Evolutionary conservation across 805 yeast species (phyloP).

Genomic region (Tanozyma kutaoensis): DNA sequence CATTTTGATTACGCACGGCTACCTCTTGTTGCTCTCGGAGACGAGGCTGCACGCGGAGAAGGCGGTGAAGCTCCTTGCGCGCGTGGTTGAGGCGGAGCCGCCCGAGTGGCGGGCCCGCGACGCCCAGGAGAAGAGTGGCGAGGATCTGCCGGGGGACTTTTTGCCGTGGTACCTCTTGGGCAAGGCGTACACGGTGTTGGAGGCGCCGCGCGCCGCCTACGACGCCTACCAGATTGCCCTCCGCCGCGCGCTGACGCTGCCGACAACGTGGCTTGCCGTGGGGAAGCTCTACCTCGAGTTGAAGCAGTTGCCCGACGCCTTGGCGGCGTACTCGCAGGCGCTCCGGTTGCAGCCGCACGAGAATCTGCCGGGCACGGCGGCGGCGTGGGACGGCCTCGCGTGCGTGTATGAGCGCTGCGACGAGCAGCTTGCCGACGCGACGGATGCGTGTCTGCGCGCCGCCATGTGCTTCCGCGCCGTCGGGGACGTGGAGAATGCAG

Average conservation of each 20-base stretch:
- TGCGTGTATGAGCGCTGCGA: slow-evolving; percentile 54
- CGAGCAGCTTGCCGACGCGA: slow-evolving; percentile 44
- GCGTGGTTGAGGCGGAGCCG: slow-evolving; percentile 9
- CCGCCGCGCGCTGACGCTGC: slow-evolving; percentile 35
- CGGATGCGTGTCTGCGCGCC: slow-evolving; percentile 44
- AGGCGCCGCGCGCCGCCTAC: slow-evolving; percentile 37
- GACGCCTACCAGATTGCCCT: slow-evolving; percentile 42
- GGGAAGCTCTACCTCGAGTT: slow-evolving; percentile 47
- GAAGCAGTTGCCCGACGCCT: slow-evolving; percentile 50
- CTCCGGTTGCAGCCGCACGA: slow-evolving; percentile 37
- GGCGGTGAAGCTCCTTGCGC: slow-evolving; percentile 8
- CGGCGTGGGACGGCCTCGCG: slow-evolving; percentile 54
- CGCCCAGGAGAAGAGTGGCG: no score
- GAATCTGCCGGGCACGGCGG: slow-evolving; percentile 32
- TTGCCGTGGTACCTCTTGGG: slow-evolving; percentile 47
- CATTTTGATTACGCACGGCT: slow-evolving; percentile 34
- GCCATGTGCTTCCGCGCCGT: slow-evolving; percentile 34
- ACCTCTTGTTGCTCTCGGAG: slow-evolving; percentile 26
- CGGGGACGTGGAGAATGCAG: slow-evolving; percentile 29
- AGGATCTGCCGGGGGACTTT: slow-evolving; percentile 28
- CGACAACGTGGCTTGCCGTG: slow-evolving; percentile 57
- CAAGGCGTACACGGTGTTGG: slow-evolving; percentile 32
- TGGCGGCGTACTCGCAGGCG: slow-evolving; percentile 58
- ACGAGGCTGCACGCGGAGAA: slow-evolving; percentile 6
- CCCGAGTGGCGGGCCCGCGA: slow-evolving; percentile 5